These are phyloP conservation scores for Penicillium antarcticum DNA, from an alignment of 495 filamentous ascomycete species.

Conservation along the genomic window DNA sequence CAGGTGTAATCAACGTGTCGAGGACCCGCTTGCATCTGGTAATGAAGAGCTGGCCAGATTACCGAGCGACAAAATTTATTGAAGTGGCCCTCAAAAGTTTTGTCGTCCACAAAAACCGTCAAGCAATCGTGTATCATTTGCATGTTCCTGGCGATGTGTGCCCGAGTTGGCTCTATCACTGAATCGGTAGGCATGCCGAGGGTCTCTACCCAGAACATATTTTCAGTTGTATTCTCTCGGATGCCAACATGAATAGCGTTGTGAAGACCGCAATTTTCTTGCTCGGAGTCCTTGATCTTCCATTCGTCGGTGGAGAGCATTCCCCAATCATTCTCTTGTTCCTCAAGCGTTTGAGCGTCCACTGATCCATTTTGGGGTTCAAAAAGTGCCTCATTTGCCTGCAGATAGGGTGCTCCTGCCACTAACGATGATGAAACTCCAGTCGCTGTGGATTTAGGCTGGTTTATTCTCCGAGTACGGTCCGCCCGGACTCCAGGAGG, in stretches of 20 bases:
- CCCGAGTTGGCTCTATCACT: slow-evolving; percentile 62
- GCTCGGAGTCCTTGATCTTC: slow-evolving; percentile 74
- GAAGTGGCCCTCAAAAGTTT: slow-evolving; percentile 84
- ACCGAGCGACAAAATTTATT: slow-evolving; percentile 84
- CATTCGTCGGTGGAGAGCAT: slow-evolving; percentile 63
- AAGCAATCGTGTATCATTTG: slow-evolving; percentile 72
- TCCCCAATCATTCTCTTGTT: slow-evolving; percentile 44
- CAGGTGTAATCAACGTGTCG: slow-evolving; percentile 97
- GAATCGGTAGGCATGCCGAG: slow-evolving; percentile 86
- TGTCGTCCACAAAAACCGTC: slow-evolving; percentile 75
- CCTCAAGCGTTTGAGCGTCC: not conserved
- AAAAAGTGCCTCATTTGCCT: too few species aligned
- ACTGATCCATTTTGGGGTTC: slow-evolving; percentile 3
- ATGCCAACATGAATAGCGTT: slow-evolving; percentile 73
- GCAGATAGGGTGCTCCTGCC: slow-evolving; percentile 31
- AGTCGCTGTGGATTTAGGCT: slow-evolving; percentile 68
- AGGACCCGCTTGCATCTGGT: slow-evolving; percentile 89
- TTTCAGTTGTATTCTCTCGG: slow-evolving; percentile 51
- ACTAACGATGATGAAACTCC: slow-evolving; percentile 65
- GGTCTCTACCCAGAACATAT: slow-evolving; percentile 79
- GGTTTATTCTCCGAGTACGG: slow-evolving; percentile 57
- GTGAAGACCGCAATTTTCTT: slow-evolving; percentile 81
- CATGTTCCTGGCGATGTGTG: slow-evolving; percentile 74
- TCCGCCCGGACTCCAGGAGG: slow-evolving; percentile 65
- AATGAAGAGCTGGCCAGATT: slow-evolving; percentile 86